These are phyloP conservation scores for Botrytis fragariae DNA, from an alignment of 2,329 filamentous ascomycete genomes.

Conservation along the genomic window DNA sequence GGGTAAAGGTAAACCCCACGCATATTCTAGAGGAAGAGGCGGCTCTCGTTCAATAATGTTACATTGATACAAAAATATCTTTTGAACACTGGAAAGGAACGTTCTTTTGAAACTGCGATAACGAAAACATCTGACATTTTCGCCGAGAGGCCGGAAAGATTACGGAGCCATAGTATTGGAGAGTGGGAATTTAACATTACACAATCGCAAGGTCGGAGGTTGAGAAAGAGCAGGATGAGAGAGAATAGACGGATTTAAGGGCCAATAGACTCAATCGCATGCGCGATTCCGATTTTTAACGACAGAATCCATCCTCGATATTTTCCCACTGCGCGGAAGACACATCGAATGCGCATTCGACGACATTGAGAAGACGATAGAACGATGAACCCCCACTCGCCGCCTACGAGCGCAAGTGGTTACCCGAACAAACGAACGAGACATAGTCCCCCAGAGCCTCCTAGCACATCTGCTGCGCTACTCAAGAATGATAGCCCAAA, in stretches of 20 bases:
- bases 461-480: constrained; percentile 37
- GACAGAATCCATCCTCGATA: not conserved
- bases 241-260: not conserved
- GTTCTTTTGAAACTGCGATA: not conserved
- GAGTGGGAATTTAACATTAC: not conserved
- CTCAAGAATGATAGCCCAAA: constrained; percentile 26
- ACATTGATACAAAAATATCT: not conserved
- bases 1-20: constrained; percentile 1
- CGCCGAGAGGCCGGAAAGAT: constrained; percentile 6
- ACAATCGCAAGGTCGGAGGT: constrained; percentile 10
- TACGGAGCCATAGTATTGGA: not conserved
- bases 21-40: constrained; percentile 5
- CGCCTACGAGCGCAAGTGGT: constrained; percentile 46
- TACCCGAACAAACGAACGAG: constrained; percentile 57
- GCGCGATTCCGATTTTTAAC: not conserved
- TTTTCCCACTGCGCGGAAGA: not conserved
- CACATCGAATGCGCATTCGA: constrained; percentile 4
- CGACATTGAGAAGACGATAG: not conserved
- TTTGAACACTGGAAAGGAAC: not conserved
- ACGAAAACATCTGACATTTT: constrained; percentile 13
- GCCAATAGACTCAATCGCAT: constrained; percentile 5
- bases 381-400: constrained; percentile 48
- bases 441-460: constrained; percentile 47
- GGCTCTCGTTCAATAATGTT: constrained; percentile 14
- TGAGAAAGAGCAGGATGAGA: constrained; percentile 13